These are phyloP conservation scores for Cryptosporidium viatorum DNA, from an alignment of 169 alveolate species.

Conservation along the genomic window DNA sequence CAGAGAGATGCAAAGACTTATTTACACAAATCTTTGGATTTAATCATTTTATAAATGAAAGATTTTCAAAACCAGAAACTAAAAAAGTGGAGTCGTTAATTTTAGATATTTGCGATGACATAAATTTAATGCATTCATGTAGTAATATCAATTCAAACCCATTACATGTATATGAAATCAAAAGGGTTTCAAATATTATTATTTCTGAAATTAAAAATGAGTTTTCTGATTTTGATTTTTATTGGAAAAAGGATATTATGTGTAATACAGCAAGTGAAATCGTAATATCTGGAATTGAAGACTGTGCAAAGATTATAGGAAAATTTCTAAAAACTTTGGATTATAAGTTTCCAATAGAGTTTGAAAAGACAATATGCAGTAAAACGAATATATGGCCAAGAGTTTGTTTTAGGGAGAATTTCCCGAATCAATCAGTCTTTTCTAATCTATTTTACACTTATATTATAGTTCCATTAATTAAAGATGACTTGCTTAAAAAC, in stretches of 20 bases:
- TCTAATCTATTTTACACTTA: neutral
- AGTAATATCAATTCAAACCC: neutral
- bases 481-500: neutral
- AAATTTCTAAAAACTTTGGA: neutral
- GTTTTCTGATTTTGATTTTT: conserved; percentile 27
- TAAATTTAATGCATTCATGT: conserved; percentile 31
- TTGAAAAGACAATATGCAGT: conserved; percentile 21
- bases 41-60: neutral
- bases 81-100: neutral
- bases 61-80: neutral
- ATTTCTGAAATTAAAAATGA: conserved; percentile 26
- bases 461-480: neutral
- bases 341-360: conserved; percentile 25
- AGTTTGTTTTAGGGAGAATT: conserved; percentile 6
- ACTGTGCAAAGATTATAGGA: neutral
- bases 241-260: conserved; percentile 8
- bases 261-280: conserved; percentile 21
- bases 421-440: conserved; percentile 41
- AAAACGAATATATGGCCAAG: conserved; percentile 59
- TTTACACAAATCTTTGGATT: neutral
- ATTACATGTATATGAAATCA: neutral
- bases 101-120: neutral
- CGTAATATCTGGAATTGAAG: conserved; percentile 14
- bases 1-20: neutral
- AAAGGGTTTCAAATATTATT: conserved; percentile 27